Conservation (phyloP, 805 yeast genomes). For the Yamadazyma ubonensis region DNA sequence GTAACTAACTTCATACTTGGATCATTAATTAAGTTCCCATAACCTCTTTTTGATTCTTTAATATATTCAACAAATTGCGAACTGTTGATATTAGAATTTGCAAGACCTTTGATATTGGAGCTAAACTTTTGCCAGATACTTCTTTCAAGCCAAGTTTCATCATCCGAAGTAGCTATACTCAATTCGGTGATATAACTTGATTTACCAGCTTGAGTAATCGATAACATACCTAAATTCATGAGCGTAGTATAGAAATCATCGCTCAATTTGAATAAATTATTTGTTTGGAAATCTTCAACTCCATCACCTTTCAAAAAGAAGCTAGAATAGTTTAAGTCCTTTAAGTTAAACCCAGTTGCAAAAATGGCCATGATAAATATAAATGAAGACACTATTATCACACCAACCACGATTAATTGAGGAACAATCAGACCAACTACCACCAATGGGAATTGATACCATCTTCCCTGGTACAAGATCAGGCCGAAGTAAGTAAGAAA, state of each 20-base stretch:
- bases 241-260: slow-evolving; percentile 55
- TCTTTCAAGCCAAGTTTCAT: slow-evolving; percentile 55
- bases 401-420: slow-evolving; percentile 53
- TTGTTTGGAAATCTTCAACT: slow-evolving; percentile 14
- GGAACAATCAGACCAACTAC: slow-evolving; percentile 64
- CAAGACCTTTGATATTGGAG: slow-evolving; percentile 9
- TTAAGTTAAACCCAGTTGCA: slow-evolving; percentile 45
- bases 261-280: slow-evolving; percentile 13
- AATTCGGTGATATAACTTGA: slow-evolving; percentile 65
- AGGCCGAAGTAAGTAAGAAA: slow-evolving; percentile 46
- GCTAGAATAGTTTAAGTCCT: slow-evolving; percentile 37
- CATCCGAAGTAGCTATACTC: slow-evolving; percentile 46
- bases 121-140: slow-evolving; percentile 21
- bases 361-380: slow-evolving; percentile 60
- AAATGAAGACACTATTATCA: slow-evolving; percentile 50
- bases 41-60: slow-evolving; percentile 18
- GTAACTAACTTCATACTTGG: slow-evolving; percentile 28
- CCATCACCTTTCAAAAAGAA: slow-evolving; percentile 28
- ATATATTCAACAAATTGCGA: slow-evolving; percentile 2
- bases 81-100: background rate
- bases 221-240: slow-evolving; percentile 58
- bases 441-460: slow-evolving; percentile 52
- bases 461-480: slow-evolving; percentile 39
- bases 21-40: slow-evolving; percentile 28
- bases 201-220: slow-evolving; percentile 65